Percentiles rank a stretch among this genome's conserved stretches.
Conservation (phyloP, 495 filamentous ascomycete genomes). For the Trichoderma orchidacearum region DNA sequence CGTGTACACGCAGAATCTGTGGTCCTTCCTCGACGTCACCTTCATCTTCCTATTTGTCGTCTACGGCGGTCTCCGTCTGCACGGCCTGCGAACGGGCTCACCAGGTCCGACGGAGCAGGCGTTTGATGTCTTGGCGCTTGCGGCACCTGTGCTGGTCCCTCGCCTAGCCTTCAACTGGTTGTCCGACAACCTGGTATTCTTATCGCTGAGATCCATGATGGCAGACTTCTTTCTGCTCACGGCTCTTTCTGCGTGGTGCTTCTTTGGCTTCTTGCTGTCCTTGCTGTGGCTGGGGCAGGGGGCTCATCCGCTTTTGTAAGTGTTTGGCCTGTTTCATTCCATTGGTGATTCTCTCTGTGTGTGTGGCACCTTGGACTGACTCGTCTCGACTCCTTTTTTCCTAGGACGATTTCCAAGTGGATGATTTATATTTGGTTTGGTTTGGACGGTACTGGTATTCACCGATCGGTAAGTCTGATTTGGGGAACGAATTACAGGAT, state of each 20-base stretch:
- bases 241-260: conserved; percentile 54
- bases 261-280: conserved; percentile 57
- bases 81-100: conserved; percentile 30
- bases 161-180: conserved; percentile 61
- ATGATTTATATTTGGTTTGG: conserved; percentile 78
- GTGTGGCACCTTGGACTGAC: conserved; percentile 6
- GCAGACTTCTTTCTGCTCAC: conserved; percentile 54
- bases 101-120: conserved; percentile 35
- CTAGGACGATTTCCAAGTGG: conserved; percentile 58
- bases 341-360: not conserved
- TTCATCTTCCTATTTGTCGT: conserved; percentile 47
- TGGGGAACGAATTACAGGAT: not conserved
- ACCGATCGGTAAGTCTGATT: conserved; percentile 33
- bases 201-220: conserved; percentile 63
- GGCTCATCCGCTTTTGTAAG: conserved; percentile 27
- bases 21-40: conserved; percentile 63
- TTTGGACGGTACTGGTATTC: conserved; percentile 57
- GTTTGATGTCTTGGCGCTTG: conserved; percentile 54
- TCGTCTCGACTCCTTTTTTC: not conserved
- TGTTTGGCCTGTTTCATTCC: not conserved
- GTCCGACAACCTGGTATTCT: conserved; percentile 60
- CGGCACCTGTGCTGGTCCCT: conserved; percentile 56
- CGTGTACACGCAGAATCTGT: conserved; percentile 65
- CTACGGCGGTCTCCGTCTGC: conserved; percentile 47
- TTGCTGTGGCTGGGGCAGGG: conserved; percentile 49